A percentile compares a stretch with the other conserved stretches of the same genome.
phyloP scores from a whole-genome alignment of 2,329 filamentous ascomycete genomes.

The Colletotrichum plurivorum region DNA sequence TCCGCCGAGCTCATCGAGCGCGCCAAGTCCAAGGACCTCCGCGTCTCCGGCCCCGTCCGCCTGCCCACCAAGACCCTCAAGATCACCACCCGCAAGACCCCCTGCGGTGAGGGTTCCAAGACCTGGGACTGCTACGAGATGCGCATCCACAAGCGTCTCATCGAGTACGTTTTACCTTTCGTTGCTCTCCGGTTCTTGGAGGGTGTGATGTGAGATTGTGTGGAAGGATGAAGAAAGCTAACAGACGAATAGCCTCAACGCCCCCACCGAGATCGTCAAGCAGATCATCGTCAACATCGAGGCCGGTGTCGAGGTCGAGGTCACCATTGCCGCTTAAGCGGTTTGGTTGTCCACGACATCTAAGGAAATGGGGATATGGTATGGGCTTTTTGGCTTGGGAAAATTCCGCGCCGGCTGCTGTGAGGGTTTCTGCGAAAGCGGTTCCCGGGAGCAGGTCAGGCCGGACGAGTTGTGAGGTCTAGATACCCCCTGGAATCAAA shows the following conservation, averaged over 20 bases:
- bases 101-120: conserved; percentile 99
- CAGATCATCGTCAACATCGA: conserved; percentile 97
- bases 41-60: conserved; percentile 91
- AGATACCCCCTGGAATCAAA: conserved; percentile 34
- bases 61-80: conserved; percentile 97
- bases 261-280: conserved; percentile 98
- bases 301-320: conserved; percentile 93
- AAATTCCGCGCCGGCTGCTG: conserved; percentile 12
- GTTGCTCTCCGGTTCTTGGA: no score
- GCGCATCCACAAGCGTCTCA: conserved; percentile 99
- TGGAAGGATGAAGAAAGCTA: no score
- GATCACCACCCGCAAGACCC: conserved; percentile 98
- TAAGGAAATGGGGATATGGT: conserved; percentile 26
- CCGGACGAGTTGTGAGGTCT: conserved; percentile 38
- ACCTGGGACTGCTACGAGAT: conserved; percentile 99
- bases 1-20: conserved; percentile 98
- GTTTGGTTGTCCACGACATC: neutral
- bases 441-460: neutral
- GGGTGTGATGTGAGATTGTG: no score
- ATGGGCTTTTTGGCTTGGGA: conserved; percentile 32
- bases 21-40: conserved; percentile 97
- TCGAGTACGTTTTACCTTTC: conserved; percentile 75
- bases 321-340: conserved; percentile 87
- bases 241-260: conserved; percentile 78
- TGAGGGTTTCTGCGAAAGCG: conserved; percentile 16